Conservation (phyloP, 768 basidiomycete genomes). For the Pluteus cervinus region DNA sequence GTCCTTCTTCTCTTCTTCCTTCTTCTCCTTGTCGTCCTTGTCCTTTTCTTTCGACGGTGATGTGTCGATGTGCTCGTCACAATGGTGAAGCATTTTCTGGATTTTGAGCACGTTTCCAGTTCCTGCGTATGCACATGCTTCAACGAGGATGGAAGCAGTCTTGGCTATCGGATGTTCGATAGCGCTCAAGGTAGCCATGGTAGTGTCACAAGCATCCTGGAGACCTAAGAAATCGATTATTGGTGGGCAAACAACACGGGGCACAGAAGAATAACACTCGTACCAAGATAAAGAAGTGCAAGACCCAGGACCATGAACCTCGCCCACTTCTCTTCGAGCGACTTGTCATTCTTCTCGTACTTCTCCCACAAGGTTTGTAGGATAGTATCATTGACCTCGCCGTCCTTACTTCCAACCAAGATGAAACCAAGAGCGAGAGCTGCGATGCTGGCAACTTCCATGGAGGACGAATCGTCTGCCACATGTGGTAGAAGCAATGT, state of each 20-base stretch:
- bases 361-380: constrained; percentile 89
- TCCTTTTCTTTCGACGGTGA: constrained; percentile 54
- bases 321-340: constrained; percentile 90
- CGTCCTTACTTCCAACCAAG: constrained; percentile 92
- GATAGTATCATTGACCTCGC: constrained; percentile 85
- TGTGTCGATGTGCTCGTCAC: constrained; percentile 81
- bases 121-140: constrained; percentile 91
- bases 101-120: constrained; percentile 94
- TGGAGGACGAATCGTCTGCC: constrained; percentile 74
- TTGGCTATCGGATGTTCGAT: constrained; percentile 91
- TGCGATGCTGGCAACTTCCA: constrained; percentile 85
- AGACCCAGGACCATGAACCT: constrained; percentile 86
- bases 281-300: constrained; percentile 87
- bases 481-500: constrained; percentile 74
- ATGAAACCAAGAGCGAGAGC: constrained; percentile 91
- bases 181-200: constrained; percentile 87
- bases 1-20: constrained; percentile 59
- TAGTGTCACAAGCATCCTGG: constrained; percentile 91
- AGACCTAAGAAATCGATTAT: constrained; percentile 46
- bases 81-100: constrained; percentile 87
- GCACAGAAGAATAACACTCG: constrained; percentile 13
- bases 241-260: neutral
- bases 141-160: constrained; percentile 86
- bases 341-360: constrained; percentile 53
- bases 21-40: constrained; percentile 36